phyloP scores from a whole-genome alignment of 768 basidiomycete species.

The Sarcodon sp. region DNA sequence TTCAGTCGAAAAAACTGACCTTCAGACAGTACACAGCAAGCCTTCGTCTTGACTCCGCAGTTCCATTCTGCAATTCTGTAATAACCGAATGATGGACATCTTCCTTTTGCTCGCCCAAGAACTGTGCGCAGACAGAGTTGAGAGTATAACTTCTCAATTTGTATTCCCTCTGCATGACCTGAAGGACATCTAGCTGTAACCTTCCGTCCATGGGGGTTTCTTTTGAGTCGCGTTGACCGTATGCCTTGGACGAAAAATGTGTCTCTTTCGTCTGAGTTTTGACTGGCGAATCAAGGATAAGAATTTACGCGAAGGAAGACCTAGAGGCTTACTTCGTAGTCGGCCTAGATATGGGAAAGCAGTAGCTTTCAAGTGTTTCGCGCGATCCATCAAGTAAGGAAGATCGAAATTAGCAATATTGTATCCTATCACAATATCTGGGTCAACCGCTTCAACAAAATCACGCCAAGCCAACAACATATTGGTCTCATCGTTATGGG shows the following conservation, averaged over 20 bases:
- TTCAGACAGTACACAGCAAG: conserved; percentile 97
- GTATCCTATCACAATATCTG: conserved; percentile 94
- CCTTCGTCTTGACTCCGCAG: conserved; percentile 82
- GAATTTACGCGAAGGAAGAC: neutral
- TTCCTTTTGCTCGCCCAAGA: conserved; percentile 97
- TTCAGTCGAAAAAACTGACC: conserved; percentile 28
- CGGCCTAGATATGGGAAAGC: conserved; percentile 52
- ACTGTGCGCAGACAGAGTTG: conserved; percentile 96
- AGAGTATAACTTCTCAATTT: conserved; percentile 95
- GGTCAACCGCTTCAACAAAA: conserved; percentile 83
- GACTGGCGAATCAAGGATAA: conserved; percentile 27
- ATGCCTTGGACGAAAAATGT: conserved; percentile 97
- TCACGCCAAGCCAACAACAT: conserved; percentile 81
- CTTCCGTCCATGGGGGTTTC: conserved; percentile 86
- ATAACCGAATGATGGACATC: conserved; percentile 99
- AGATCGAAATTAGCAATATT: conserved; percentile 93
- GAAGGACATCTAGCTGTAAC: conserved; percentile 88
- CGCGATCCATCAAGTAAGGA: conserved; percentile 90
- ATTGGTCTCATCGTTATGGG: conserved; percentile 60
- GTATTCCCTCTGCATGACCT: conserved; percentile 98
- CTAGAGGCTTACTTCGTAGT: conserved; percentile 45
- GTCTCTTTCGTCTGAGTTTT: conserved; percentile 82
- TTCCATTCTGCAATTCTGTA: conserved; percentile 95
- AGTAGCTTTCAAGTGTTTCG: conserved; percentile 59
- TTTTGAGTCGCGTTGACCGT: conserved; percentile 94